These are phyloP conservation scores for Paramecium octaurelia DNA, from an alignment of 73 alveolate species.

Conservation along the genomic window DNA sequence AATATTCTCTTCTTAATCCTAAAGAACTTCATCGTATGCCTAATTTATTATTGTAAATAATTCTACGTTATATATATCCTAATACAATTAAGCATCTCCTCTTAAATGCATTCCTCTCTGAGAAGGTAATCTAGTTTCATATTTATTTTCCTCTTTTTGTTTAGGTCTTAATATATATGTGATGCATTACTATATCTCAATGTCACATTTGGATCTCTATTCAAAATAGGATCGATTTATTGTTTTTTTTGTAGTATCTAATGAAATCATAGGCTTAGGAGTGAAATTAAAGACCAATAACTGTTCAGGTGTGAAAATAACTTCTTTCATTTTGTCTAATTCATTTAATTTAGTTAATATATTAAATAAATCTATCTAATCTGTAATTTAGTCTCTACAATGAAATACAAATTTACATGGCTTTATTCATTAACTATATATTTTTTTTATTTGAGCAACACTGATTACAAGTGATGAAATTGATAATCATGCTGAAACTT, in stretches of 20 bases:
- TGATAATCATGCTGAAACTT: background rate
- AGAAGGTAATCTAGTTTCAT: background rate
- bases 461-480: background rate
- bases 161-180: background rate
- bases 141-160: background rate
- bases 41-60: background rate
- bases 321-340: constrained; percentile 21
- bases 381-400: background rate
- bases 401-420: background rate
- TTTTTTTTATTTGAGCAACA: background rate
- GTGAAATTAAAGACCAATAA: background rate
- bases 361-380: background rate
- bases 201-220: background rate
- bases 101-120: background rate
- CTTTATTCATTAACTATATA: background rate
- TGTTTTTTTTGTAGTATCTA: background rate
- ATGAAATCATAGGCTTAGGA: background rate
- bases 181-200: background rate
- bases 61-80: background rate
- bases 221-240: background rate
- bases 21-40: constrained; percentile 34
- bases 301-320: background rate
- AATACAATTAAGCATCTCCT: background rate
- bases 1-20: background rate
- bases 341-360: constrained; percentile 3